Conservation (phyloP, 371 early-diverging fungal species). For the Encephalitozoon intestinalis region DNA sequence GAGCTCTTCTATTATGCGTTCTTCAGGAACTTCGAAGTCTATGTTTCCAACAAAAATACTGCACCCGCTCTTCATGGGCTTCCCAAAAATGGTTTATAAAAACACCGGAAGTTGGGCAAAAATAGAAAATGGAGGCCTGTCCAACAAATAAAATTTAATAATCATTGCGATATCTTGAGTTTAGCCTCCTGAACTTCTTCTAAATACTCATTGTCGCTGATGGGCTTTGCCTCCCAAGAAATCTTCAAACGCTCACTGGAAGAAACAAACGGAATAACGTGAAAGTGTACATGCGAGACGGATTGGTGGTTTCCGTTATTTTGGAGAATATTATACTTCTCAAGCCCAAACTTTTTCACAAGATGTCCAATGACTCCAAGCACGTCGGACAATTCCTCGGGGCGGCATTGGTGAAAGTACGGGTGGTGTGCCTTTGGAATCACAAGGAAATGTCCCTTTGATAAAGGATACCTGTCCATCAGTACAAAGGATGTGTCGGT, state of each 20-base stretch:
- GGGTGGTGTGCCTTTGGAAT: conserved; percentile 55
- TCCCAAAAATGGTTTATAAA: background rate
- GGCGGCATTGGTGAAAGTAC: conserved; percentile 35
- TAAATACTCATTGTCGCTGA: conserved; percentile 28
- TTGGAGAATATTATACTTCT: conserved; percentile 59
- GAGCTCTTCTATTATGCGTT: conserved; percentile 59
- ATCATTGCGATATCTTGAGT: background rate
- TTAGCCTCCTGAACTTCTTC: conserved; percentile 8
- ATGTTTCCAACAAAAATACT: conserved; percentile 63
- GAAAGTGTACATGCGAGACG: conserved; percentile 60
- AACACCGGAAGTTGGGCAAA: background rate
- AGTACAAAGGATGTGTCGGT: conserved; percentile 40
- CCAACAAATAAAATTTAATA: background rate
- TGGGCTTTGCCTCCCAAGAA: background rate
- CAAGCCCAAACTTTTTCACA: conserved; percentile 30
- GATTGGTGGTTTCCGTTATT: conserved; percentile 58
- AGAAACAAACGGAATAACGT: conserved; percentile 52
- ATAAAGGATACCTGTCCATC: conserved; percentile 55
- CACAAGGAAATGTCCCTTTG: conserved; percentile 56
- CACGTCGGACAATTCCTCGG: conserved; percentile 28
- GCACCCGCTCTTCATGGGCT: conserved; percentile 60
- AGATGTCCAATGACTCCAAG: conserved; percentile 31
- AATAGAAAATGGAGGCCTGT: background rate
- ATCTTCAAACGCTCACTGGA: conserved; percentile 29
- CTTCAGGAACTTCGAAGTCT: conserved; percentile 61